Evolutionary conservation across 257 asterid species (phyloP), one percentile per base, ranked within the genome.

Genomic region (Solanum verrucosum): DNA sequence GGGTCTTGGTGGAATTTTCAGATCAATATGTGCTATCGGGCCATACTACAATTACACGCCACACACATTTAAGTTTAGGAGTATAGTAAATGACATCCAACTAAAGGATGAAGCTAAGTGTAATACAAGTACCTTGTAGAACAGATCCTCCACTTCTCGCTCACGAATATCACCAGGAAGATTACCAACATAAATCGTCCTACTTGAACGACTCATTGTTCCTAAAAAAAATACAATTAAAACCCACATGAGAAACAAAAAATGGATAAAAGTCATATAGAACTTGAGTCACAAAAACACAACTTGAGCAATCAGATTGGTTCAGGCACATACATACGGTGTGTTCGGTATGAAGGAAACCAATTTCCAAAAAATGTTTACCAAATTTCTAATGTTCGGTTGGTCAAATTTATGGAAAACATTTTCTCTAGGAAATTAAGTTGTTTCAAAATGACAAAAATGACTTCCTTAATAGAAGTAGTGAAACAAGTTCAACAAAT

Each of bases 131-230:
- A 95, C 99, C 99, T 96, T 97, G 96, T 96, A 93, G 86, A 97
- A 97, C 91, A 97, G 86, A 91, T 96, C 99, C 89, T 97, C 99
- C 77, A 97, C 98, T 92, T 97, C 98, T 14, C 99, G 94, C 92
- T 97, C 99, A 7, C 99, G 98, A 87, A 94, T 93, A 90, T 96
- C 99, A 38, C 99, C 99, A 11, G 99, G 99, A 89, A 97, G 99
- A 93, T 97, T 97, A 40, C 99, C 99, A 18, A 97, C 98, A 44
- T 97, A 96, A 67, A 97, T 95, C 27, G 99, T 97, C 93, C 98
- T 94, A 91, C 98, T 95, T 18, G 99, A 92, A 71, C 99, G 99
- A 91, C 99, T 97, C 99, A 97, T 97, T 87, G 72, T 95, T 88
- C 92, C 84, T 82, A 81, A 23, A 42, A 42, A 46, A 5, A 5